Evolutionary conservation across 768 basidiomycete species (phyloP), one percentile per base, ranked within the genome.

Genomic region (Inosperma sp.): DNA sequence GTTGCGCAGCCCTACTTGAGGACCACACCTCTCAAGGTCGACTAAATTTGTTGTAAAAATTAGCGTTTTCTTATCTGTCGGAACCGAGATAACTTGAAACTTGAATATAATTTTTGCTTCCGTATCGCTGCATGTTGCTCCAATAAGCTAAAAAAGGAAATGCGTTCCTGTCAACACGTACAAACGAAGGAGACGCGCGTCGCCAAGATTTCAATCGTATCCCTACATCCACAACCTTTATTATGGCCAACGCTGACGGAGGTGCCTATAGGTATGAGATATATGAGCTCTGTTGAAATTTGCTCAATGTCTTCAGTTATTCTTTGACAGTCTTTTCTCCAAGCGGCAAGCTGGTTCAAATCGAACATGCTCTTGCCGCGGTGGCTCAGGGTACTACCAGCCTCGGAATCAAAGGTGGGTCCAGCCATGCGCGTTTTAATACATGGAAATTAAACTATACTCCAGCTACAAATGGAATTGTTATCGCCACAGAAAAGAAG

Each of bases 401-500:
- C 71, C 82, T 99, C 37, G 96, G 96, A 48, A 97, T 99, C 69
- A 98, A 98, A 79, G 96, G 96, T 94, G 60, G 56, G 72, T 51
- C 49, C 44, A 37, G 46, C 48, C 34, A 37, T 49, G 42, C 55
- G 41, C 48, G 56, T 43, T 29, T 46, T 51, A 50, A 62, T 49
- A 39, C 51, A 48, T 36, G 46, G 47, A 50, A 30, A 57, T 56
- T 49, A 50, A 59, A 54, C 33, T 53, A 44, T 49, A 54, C 44
- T 50, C 50, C 56, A 98, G 96, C 96, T 23, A 91, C 96, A 35
- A 99, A 99, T 70, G 96, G 96, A 52, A 95, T 99, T 63, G 96
- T 99, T 56, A 92, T 99, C 60, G 95, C 96, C 33, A 98, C 96
- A 5, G 96, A 98, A 76, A 99, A 99, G 85, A 98, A 98, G 76